Conservation (phyloP, 2,329 filamentous ascomycete genomes). For the Hymenoscyphus occultus region DNA sequence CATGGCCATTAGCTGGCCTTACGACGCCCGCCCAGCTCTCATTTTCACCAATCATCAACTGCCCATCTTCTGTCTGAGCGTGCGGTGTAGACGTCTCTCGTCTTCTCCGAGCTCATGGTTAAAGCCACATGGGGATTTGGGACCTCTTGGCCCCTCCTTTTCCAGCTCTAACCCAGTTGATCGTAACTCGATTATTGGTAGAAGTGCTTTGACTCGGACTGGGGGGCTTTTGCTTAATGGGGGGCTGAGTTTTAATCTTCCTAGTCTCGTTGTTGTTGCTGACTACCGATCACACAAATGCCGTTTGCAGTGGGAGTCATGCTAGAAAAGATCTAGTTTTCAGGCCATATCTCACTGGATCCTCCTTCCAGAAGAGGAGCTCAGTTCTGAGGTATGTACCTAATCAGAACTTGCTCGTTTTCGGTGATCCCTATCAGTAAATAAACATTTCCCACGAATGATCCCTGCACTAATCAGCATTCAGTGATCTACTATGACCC, state of each 20-base stretch:
- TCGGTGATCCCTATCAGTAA: neutral
- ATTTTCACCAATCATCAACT: constrained; percentile 2
- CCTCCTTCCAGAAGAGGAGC: neutral
- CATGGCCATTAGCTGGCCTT: constrained; percentile 5
- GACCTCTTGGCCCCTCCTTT: neutral
- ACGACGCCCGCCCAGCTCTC: neutral
- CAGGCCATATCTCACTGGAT: neutral
- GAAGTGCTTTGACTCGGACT: neutral
- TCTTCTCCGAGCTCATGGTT: neutral
- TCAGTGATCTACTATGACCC: neutral
- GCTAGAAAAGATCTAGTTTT: neutral
- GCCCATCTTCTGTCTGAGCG: neutral
- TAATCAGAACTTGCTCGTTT: neutral
- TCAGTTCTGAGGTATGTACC: neutral
- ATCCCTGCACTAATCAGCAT: neutral
- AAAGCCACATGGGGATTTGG: neutral
- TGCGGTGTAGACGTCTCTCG: neutral
- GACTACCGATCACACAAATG: constrained; percentile 2
- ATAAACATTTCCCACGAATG: neutral
- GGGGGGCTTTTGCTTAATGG: neutral
- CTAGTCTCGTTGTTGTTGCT: neutral
- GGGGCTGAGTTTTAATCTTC: constrained; percentile 8
- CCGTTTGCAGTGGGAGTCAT: neutral
- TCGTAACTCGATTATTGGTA: neutral
- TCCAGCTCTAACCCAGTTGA: neutral